These are phyloP conservation scores for Penicillium sumatraense DNA, from an alignment of 2,329 filamentous ascomycete species.

Conservation along the genomic window DNA sequence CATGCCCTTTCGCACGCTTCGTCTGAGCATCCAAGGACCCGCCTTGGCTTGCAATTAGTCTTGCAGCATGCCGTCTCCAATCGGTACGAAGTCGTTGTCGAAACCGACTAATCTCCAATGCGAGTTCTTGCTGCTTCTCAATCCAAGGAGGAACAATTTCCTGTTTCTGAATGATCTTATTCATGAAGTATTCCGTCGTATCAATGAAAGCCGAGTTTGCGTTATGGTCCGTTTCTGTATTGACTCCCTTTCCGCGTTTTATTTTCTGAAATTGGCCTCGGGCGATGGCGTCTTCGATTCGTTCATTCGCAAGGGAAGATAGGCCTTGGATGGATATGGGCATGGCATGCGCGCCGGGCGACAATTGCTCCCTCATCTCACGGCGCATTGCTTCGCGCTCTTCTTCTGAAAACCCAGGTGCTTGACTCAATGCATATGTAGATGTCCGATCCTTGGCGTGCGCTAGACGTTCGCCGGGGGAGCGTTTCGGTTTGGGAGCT, in stretches of 20 bases:
- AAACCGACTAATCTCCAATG: conserved; percentile 71
- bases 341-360: conserved; percentile 71
- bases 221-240: conserved; percentile 72
- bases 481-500: conserved; percentile 46
- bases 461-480: conserved; percentile 57
- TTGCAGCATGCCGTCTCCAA: conserved; percentile 82
- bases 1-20: conserved; percentile 71
- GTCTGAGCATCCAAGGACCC: conserved; percentile 77
- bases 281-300: conserved; percentile 92
- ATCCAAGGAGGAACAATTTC: conserved; percentile 98
- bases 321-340: conserved; percentile 79
- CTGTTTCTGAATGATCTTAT: conserved; percentile 96
- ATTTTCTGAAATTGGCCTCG: conserved; percentile 88
- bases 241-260: conserved; percentile 74
- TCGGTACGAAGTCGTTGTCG: conserved; percentile 75
- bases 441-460: conserved; percentile 63
- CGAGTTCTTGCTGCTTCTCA: conserved; percentile 93
- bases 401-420: conserved; percentile 65
- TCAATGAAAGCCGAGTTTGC: conserved; percentile 89
- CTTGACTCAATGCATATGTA: conserved; percentile 59
- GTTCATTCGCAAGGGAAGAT: conserved; percentile 81
- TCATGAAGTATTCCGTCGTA: conserved; percentile 97
- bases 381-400: conserved; percentile 74
- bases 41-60: conserved; percentile 76
- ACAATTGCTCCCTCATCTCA: conserved; percentile 81